These are phyloP conservation scores for Lactarius hengduanensis DNA, from an alignment of 768 basidiomycete species.

Conservation along the genomic window DNA sequence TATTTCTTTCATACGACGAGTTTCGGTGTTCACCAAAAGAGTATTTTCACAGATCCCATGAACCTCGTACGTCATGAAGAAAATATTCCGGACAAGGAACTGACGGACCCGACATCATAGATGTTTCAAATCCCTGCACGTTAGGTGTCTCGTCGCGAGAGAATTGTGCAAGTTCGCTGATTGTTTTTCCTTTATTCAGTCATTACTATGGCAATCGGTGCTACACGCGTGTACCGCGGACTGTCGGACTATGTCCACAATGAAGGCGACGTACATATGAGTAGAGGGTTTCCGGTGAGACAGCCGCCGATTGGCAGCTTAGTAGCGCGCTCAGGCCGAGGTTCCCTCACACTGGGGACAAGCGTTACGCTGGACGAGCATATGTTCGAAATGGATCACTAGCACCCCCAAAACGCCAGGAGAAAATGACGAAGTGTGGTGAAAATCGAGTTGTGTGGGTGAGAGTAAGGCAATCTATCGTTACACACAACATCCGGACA, in stretches of 20 bases:
- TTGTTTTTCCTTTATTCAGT: too few species aligned
- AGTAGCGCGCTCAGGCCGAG: not conserved
- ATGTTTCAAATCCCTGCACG: slow-evolving; percentile 9
- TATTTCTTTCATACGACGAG: not conserved
- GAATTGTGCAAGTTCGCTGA: not conserved
- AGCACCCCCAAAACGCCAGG: not conserved
- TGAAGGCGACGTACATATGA: not conserved
- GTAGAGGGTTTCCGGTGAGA: not conserved
- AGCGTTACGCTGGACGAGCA: too few species aligned
- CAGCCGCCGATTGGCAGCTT: not conserved
- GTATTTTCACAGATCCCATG: not conserved
- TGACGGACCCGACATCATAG: not conserved
- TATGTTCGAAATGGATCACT: not conserved
- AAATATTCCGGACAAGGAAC: not conserved
- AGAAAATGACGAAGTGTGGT: not conserved
- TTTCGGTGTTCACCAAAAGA: not conserved
- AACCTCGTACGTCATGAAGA: slow-evolving; percentile 6
- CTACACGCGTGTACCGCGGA: not conserved
- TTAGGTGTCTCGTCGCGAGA: not conserved
- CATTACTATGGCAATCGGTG: too few species aligned
- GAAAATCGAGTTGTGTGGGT: not conserved
- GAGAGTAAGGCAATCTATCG: too few species aligned
- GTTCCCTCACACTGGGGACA: not conserved
- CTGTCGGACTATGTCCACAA: not conserved
- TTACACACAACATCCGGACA: not conserved